A percentile compares a stretch with the other conserved stretches of the same genome.
These are phyloP conservation scores for Talaromyces sp. DNA, from an alignment of 2,329 filamentous ascomycete species.

Conservation along the genomic window DNA sequence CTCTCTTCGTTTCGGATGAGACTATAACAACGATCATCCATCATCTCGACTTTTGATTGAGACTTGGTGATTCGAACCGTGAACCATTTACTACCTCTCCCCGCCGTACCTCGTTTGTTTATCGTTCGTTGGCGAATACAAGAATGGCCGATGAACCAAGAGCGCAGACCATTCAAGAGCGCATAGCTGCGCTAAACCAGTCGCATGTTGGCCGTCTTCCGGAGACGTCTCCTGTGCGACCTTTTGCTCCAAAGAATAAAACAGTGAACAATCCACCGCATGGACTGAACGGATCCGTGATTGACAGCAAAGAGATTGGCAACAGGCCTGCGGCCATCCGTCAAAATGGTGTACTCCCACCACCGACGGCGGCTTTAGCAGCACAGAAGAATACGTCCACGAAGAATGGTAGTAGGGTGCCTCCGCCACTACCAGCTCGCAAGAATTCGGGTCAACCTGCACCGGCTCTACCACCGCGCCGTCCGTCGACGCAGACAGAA, in stretches of 20 bases:
- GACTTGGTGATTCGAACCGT: background rate
- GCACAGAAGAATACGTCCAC: conserved; percentile 21
- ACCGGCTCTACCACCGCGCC: conserved; percentile 48
- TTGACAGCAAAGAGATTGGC: conserved; percentile 22
- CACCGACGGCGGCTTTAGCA: conserved; percentile 25
- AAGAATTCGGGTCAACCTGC: conserved; percentile 35
- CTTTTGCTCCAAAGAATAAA: conserved; percentile 26
- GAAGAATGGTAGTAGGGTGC: conserved; percentile 20
- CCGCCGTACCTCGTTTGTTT: background rate
- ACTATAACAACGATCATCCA: background rate
- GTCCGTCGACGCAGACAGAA: conserved; percentile 31
- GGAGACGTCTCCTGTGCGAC: conserved; percentile 26
- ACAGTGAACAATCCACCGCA: conserved; percentile 34
- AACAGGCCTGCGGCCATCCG: conserved; percentile 22
- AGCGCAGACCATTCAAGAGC: conserved; percentile 41
- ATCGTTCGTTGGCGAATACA: background rate
- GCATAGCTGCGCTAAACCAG: conserved; percentile 43
- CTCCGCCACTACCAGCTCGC: conserved; percentile 45
- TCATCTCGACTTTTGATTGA: background rate
- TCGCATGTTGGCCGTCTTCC: conserved; percentile 36
- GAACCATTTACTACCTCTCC: background rate
- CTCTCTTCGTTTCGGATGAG: background rate
- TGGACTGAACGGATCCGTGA: conserved; percentile 27
- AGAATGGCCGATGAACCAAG: conserved; percentile 40
- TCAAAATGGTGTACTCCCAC: conserved; percentile 23